Evolutionary conservation across 257 asterid species (phyloP).

Genomic region (Solanum boliviense): DNA sequence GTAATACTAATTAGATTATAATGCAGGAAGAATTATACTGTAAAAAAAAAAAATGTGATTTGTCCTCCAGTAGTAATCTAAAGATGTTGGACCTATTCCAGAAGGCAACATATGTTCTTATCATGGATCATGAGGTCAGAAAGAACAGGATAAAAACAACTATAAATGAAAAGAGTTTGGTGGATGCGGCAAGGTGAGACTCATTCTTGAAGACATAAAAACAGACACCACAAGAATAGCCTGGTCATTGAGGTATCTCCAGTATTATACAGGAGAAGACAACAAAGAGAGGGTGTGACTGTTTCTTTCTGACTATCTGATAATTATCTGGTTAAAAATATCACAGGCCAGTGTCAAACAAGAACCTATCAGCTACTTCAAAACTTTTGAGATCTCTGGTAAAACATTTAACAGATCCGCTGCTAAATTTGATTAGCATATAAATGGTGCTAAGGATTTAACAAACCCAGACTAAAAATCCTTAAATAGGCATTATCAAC

Average conservation of each 20-base stretch:
- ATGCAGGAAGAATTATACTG: neutral
- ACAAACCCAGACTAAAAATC: neutral
- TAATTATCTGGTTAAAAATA: neutral
- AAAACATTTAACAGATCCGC: neutral
- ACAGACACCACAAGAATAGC: neutral
- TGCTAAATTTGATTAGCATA: neutral
- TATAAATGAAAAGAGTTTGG: neutral
- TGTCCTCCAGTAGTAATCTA: neutral
- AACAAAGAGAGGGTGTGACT: neutral
- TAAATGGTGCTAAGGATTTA: neutral
- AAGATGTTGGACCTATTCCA: neutral
- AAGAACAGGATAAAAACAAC: neutral
- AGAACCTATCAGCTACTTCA: neutral
- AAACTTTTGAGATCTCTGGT: neutral
- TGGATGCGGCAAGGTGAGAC: neutral
- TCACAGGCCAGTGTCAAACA: neutral
- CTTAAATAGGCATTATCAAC: neutral
- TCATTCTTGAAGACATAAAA: neutral
- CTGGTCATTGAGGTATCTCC: neutral
- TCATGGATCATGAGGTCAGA: neutral
- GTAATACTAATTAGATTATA: neutral
- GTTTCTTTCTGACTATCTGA: neutral
- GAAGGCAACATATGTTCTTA: neutral
- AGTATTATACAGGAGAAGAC: neutral
- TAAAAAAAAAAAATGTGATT: neutral